These are phyloP conservation scores for Pseudogymnoascus sp. DNA, from an alignment of 2,329 filamentous ascomycete species.

Conservation along the genomic window DNA sequence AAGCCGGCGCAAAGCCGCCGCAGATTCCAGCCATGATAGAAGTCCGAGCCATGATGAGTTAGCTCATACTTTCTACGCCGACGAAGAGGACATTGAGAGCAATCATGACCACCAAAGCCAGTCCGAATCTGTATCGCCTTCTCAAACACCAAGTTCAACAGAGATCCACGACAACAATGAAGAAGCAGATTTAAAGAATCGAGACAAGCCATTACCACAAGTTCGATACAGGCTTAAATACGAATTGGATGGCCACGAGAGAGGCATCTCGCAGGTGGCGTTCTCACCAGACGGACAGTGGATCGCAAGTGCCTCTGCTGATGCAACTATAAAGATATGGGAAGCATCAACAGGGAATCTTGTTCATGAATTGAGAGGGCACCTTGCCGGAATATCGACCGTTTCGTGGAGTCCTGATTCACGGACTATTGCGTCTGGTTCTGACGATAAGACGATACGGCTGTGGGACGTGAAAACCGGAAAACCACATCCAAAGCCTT, in stretches of 20 bases:
- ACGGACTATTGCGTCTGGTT: constrained; percentile 78
- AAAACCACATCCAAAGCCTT: constrained; percentile 43
- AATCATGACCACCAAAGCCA: background rate
- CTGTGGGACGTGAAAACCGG: constrained; percentile 73
- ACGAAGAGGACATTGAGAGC: constrained; percentile 5
- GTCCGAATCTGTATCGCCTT: constrained; percentile 15
- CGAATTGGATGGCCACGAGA: constrained; percentile 67
- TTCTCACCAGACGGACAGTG: constrained; percentile 86
- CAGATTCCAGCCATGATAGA: background rate
- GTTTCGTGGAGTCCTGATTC: constrained; percentile 93
- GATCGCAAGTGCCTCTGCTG: constrained; percentile 85
- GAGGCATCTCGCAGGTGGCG: constrained; percentile 73
- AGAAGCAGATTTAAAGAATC: background rate
- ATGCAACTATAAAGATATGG: constrained; percentile 90
- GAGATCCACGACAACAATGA: constrained; percentile 1
- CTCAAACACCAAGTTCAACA: constrained; percentile 14
- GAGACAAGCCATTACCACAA: constrained; percentile 9
- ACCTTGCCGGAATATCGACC: constrained; percentile 86
- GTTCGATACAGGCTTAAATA: constrained; percentile 48
- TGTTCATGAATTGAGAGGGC: constrained; percentile 83
- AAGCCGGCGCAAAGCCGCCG: background rate
- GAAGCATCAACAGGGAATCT: constrained; percentile 68
- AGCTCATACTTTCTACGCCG: constrained; percentile 21
- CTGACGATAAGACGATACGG: constrained; percentile 92
- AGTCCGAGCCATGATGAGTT: constrained; percentile 22